Base-by-base conservation (phyloP, 2,329 filamentous ascomycete species). In the Epichloe glyceriae region DNA sequence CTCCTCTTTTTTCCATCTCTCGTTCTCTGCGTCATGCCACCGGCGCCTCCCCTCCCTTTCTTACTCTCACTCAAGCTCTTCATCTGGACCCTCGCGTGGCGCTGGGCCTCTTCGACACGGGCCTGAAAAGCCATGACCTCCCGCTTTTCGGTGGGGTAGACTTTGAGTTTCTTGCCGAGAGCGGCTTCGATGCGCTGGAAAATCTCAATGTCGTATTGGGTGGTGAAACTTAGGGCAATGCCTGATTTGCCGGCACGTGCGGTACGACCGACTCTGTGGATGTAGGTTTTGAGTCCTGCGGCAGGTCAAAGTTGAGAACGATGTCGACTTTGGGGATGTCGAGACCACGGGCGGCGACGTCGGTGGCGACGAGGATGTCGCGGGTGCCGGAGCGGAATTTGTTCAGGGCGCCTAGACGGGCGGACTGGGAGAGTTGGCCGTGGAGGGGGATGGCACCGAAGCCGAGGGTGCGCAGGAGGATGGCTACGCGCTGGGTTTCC, bases 401-500 rank as follows among this genome's bases (percentile, higher is more conserved):
- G 64, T 86, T 87, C 8, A 98, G 73, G 0, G 93, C 87, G 6
- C 88, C 90, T 1, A 97, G 72, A 57, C 93, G 88, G 15, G 87
- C 78, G 1, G 86, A 87, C 65, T 98, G 93, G 1, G 83, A 89
- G 47, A 98, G 79, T 63, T 95, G 88, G 8, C 91, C 93, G 67
- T 98, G 91, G 0, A 98, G 76, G 0, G 93, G 91, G 53, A 97
- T 93, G 4, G 90, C 91, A 40, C 85, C 83, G 62, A 96, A 93
- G 30, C 90, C 91, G 3, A 98, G 79, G 0, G 83, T 78, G 46
- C 91, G 82, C 2, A 96, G 76, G 15, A 98, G 69, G 60, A 95
- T 86, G 22, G 90, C 82, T 34, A 96, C 68, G 8, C 93, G 80
- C 65, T 95, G 88, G 0, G 89, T 86, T 64, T 97, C 91, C 67